Percentiles rank a stretch among this genome's conserved stretches.
Conservation (phyloP, 2,329 filamentous ascomycete genomes). For the Aquanectria penicillioides region DNA sequence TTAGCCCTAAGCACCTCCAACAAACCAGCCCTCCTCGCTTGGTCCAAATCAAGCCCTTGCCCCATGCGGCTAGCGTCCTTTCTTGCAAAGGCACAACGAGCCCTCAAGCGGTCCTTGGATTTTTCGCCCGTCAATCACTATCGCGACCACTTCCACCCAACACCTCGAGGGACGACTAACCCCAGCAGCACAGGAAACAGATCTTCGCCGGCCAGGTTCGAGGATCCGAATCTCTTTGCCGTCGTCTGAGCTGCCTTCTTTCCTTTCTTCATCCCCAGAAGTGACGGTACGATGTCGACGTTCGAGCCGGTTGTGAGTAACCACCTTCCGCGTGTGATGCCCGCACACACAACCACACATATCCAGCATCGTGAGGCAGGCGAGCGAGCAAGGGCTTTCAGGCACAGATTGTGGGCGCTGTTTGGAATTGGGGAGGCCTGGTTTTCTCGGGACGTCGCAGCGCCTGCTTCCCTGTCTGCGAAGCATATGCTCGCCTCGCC, state of each 20-base stretch:
- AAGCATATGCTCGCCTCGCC: slow-evolving; percentile 19
- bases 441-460: slow-evolving; percentile 24
- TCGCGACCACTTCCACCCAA: slow-evolving; percentile 53
- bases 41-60: slow-evolving; percentile 42
- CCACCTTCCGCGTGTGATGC: slow-evolving; percentile 24
- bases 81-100: slow-evolving; percentile 52
- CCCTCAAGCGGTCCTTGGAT: slow-evolving; percentile 51
- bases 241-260: slow-evolving; percentile 49
- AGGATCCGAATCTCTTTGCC: slow-evolving; percentile 49
- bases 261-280: slow-evolving; percentile 45
- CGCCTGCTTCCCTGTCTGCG: slow-evolving; percentile 24
- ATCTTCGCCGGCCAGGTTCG: slow-evolving; percentile 51
- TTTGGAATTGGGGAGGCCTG: slow-evolving; percentile 30
- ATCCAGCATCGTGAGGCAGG: slow-evolving; percentile 34
- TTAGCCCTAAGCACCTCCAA: slow-evolving; percentile 51
- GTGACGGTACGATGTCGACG: slow-evolving; percentile 68
- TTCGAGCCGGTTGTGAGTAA: slow-evolving; percentile 77
- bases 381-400: slow-evolving; percentile 19
- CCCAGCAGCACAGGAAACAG: slow-evolving; percentile 53
- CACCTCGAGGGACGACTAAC: slow-evolving; percentile 54
- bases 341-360: background rate
- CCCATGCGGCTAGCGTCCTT: slow-evolving; percentile 46
- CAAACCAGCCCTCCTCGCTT: slow-evolving; percentile 50
- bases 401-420: slow-evolving; percentile 25
- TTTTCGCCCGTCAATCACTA: slow-evolving; percentile 52